Evolutionary conservation across 306 rosid species (phyloP), one percentile per base, ranked within the genome.

Genomic region (Gynostemma pentaphyllum): DNA sequence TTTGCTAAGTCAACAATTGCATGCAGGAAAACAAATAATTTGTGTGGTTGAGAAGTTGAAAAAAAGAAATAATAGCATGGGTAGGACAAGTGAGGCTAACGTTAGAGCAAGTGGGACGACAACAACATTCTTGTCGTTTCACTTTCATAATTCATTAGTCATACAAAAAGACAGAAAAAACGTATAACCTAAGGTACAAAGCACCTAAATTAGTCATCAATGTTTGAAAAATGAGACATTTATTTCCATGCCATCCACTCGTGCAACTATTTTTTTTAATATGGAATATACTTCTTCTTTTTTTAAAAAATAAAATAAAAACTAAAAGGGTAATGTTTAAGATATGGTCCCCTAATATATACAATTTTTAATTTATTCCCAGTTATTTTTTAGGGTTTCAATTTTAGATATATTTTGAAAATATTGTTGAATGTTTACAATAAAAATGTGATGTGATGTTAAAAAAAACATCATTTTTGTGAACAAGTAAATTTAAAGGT

Each of bases 61-160:
- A 15, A 11, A 30, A 53, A 18, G 36, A 34, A 53, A 30, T 5
- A 34, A 56, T 5, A 18, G 12, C 16, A 42, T 11, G 16, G 3
- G 9, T 21, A 21, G 55, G 32, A 0, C 4, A 23, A 49, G 15
- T 11, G 12, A 11, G 37, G 18, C 1, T 36, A 37, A 18, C 1
- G 19, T 19, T 12, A 37, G 37, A 9, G 13, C 65, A 59, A 59
- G 65, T 59, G 32, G 65, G 65, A 59, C 32, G 65, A 59, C 65
- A 59, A 21, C 65, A 37, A 59, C 19, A 37, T 37, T 59, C 30
- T 37, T 36, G 64, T 57, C 44, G 64, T 57, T 57, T 34, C 64
- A 36, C 21, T 15, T 9, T 56, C 63, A 32, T 32, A 30, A 18
- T n/a, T n/a, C n/a, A n/a, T n/a, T 15, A n/a, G 28, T 32, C 24